These are phyloP conservation scores for Fagus sylvatica DNA, from an alignment of 306 rosid genomes.

Conservation along the genomic window DNA sequence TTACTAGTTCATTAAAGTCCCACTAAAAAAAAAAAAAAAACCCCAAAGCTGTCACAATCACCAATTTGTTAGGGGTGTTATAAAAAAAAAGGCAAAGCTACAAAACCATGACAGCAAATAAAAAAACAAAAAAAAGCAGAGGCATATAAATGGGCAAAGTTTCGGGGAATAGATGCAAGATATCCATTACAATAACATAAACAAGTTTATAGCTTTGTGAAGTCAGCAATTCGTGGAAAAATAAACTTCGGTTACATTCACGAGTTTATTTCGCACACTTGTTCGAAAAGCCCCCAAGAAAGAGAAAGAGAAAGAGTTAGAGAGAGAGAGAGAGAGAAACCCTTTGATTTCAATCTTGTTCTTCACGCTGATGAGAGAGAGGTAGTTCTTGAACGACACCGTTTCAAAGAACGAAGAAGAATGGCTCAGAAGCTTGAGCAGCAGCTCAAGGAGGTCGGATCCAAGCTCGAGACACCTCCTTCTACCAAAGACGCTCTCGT, in stretches of 20 bases:
- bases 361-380: too few relatives aligned
- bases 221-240: slow-evolving; percentile 34
- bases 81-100: too few relatives aligned
- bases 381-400: slow-evolving; percentile 15
- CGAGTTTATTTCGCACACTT: slow-evolving; percentile 37
- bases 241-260: slow-evolving; percentile 22
- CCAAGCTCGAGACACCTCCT: slow-evolving; percentile 75
- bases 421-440: slow-evolving; percentile 71
- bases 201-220: neutral
- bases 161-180: too few relatives aligned
- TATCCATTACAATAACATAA: too few relatives aligned
- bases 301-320: neutral
- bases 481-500: slow-evolving; percentile 79
- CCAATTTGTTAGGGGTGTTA: too few relatives aligned
- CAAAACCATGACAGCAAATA: too few relatives aligned
- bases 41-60: too few relatives aligned
- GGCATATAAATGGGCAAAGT: too few relatives aligned
- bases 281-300: slow-evolving; percentile 42
- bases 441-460: slow-evolving; percentile 95
- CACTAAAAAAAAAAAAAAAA: too few relatives aligned
- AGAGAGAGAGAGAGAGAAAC: slow-evolving; percentile 22
- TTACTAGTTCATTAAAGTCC: too few relatives aligned
- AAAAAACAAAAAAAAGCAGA: too few relatives aligned
- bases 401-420: slow-evolving; percentile 20
- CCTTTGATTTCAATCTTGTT: slow-evolving; percentile 2